phyloP scores from a whole-genome alignment of 2,329 filamentous ascomycete species.

The Rhinocladiella similis region DNA sequence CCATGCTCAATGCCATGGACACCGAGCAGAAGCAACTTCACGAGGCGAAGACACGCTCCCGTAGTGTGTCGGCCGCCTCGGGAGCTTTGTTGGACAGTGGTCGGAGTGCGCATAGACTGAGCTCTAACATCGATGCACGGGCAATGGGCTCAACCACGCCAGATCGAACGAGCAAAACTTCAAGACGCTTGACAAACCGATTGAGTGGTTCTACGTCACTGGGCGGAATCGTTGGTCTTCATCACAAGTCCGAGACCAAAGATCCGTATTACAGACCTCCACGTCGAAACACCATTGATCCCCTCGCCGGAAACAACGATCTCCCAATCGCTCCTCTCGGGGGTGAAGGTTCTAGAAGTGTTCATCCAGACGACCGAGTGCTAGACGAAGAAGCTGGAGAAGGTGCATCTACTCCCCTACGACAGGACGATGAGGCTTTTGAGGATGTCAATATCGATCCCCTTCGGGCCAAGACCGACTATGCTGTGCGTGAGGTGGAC shows the following conservation, averaged over 20 bases:
- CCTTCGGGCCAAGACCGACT: conserved; percentile 60
- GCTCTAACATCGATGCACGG: conserved; percentile 48
- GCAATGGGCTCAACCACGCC: conserved; percentile 61
- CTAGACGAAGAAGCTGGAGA: conserved; percentile 44
- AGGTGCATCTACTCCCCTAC: conserved; percentile 32
- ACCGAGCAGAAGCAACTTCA: conserved; percentile 63
- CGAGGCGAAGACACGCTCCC: conserved; percentile 53
- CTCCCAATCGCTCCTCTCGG: conserved; percentile 44
- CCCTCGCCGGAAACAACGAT: conserved; percentile 41
- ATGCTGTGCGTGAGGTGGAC: conserved; percentile 85
- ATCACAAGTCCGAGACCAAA: conserved; percentile 52
- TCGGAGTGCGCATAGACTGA: conserved; percentile 51
- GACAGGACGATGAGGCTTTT: conserved; percentile 38
- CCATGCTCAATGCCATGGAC: conserved; percentile 65
- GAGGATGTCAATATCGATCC: conserved; percentile 44
- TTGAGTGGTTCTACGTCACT: conserved; percentile 46
- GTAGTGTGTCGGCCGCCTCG: conserved; percentile 64
- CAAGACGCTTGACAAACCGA: conserved; percentile 59
- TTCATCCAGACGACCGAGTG: conserved; percentile 41
- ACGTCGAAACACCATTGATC: conserved; percentile 64
- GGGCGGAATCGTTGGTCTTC: conserved; percentile 43
- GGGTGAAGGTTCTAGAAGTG: conserved; percentile 44
- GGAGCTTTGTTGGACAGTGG: conserved; percentile 58
- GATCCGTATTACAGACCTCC: conserved; percentile 92
- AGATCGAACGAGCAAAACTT: conserved; percentile 69